Conservation (phyloP, 2,329 filamentous ascomycete species). For the Calonectria montana region DNA sequence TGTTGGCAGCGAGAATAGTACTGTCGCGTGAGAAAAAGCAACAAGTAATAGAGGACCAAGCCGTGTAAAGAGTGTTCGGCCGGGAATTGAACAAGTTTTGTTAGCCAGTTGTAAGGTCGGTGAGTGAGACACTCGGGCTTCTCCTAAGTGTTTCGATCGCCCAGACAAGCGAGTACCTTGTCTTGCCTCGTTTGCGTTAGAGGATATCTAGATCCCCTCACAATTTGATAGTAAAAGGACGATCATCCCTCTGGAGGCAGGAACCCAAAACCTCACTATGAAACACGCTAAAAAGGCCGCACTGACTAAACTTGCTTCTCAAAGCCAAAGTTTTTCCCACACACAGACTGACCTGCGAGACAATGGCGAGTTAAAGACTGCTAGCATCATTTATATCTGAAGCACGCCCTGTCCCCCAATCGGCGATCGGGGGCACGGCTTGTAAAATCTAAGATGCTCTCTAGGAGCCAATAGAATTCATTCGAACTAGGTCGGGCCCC, state of each 20-base stretch:
- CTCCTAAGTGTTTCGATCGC: neutral
- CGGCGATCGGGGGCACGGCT: neutral
- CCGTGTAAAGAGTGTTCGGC: neutral
- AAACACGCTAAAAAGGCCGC: neutral
- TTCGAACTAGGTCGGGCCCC: neutral
- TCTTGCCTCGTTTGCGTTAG: neutral
- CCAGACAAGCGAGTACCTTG: neutral
- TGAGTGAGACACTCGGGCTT: neutral
- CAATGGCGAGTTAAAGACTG: neutral
- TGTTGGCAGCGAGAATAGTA: neutral
- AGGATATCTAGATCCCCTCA: neutral
- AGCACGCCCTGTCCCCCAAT: neutral
- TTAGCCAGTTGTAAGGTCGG: neutral
- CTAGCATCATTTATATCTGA: neutral
- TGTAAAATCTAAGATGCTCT: neutral
- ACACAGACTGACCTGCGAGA: neutral
- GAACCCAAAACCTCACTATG: neutral
- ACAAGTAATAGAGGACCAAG: neutral
- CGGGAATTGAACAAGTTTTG: neutral
- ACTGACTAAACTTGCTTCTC: neutral
- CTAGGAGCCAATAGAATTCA: neutral
- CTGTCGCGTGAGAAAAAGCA: neutral
- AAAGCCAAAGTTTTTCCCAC: neutral
- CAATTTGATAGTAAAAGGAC: neutral
- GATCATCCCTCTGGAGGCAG: neutral